A percentile compares a stretch with the other conserved stretches of the same genome.
These are phyloP conservation scores for Blastocystis sp. DNA, from an alignment of 352 stramenopile species.

Conservation along the genomic window DNA sequence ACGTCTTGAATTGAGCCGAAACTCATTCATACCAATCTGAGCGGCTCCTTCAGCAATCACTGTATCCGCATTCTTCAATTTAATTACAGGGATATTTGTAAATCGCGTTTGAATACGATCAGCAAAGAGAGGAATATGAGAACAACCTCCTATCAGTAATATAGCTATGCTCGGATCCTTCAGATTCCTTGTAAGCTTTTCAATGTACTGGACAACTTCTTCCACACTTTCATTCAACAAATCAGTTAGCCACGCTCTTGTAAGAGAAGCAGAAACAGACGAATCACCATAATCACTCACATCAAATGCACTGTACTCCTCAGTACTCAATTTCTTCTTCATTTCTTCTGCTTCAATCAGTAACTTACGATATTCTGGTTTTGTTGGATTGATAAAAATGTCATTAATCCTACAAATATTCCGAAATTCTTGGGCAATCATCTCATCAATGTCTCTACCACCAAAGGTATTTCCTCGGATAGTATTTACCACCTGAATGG, in stretches of 20 bases:
- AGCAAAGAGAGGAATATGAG: not conserved
- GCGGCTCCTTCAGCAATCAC: not conserved
- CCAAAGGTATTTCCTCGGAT: not conserved
- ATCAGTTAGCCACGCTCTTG: not conserved
- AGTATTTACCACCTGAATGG: not conserved
- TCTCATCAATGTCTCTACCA: conserved; percentile 4
- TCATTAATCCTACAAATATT: not conserved
- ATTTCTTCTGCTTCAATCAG: not conserved
- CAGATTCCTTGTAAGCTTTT: not conserved
- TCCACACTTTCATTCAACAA: not conserved
- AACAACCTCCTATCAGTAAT: conserved; percentile 22
- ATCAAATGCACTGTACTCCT: not conserved
- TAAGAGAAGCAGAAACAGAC: not conserved
- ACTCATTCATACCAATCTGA: not conserved
- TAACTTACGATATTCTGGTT: not conserved
- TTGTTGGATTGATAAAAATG: not conserved
- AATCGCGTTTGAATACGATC: not conserved
- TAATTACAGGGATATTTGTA: not conserved
- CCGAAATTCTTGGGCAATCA: not conserved
- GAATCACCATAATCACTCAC: not conserved
- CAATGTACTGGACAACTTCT: not conserved
- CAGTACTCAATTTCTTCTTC: not conserved
- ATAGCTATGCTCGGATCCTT: not conserved
- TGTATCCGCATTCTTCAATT: not conserved
- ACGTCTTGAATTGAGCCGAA: not conserved